Evolutionary conservation across 495 filamentous ascomycete genomes (phyloP), one percentile per base, ranked within the genome.

Genomic region (Monascus purpureus): DNA sequence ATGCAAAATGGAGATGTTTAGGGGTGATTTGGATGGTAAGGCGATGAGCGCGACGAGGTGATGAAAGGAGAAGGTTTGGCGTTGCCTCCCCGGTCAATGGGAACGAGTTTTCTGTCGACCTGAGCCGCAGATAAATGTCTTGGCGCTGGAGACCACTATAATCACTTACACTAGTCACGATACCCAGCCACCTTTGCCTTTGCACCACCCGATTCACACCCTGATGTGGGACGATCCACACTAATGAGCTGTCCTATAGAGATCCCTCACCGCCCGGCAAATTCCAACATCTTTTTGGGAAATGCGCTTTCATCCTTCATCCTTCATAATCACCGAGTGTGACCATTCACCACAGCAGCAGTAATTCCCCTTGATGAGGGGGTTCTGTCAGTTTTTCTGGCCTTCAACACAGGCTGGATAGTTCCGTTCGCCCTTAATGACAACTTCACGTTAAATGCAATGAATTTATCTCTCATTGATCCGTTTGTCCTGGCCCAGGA

Each of bases 401-500:
- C 53, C 53, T 53, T 32, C 32, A 7, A 41, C 28, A n/a, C 22
- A 45, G 52, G 49, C 56, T 49, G 36, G 43, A 45, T 2, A 29
- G 39, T 26, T 29, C 27, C n/a, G n/a, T n/a, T n/a, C n/a, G n/a
- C n/a, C n/a, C n/a, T n/a, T n/a, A n/a, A n/a, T n/a, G n/a, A n/a
- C n/a, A n/a, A n/a, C n/a, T n/a, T n/a, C n/a, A n/a, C n/a, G n/a
- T 6, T 8, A 9, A 31, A 6, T 49, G 46, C 37, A 22, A 87
- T 87, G 81, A 88, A 86, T 65, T 65, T 84, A 16, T 73, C 80
- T 18, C 69, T 88, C 23, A 63, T 81, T 33, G 81, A 88, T 49
- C 82, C 81, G 17, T 81, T 82, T 49, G 70, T 82, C 43, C 80
- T 96, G 25, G 80, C 85, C 3, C 86, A 94, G 63, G 90, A 97